These are phyloP conservation scores for Craspedostauros australis DNA, from an alignment of 108 stramenopile genomes.

Conservation along the genomic window DNA sequence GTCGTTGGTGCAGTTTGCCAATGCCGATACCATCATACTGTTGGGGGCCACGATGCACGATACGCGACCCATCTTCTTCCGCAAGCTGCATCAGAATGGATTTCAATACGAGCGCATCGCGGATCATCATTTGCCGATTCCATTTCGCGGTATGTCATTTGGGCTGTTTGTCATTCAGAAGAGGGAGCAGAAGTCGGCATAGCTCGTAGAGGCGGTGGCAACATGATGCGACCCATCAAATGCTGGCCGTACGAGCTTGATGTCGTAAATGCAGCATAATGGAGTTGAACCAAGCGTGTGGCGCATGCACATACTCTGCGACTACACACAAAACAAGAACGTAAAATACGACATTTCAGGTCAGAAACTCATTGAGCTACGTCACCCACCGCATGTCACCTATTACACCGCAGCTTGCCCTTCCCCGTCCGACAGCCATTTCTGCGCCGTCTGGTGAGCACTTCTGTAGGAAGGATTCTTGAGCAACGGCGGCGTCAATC, in stretches of 20 bases:
- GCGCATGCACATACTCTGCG: neutral
- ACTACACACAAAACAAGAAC: neutral
- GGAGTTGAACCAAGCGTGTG: neutral
- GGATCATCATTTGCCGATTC: constrained; percentile 47
- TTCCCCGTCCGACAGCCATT: constrained; percentile 6
- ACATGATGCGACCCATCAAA: too few relatives aligned
- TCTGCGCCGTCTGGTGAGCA: neutral
- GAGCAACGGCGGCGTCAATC: neutral
- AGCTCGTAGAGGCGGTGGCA: too few relatives aligned
- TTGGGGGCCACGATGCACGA: constrained; percentile 82
- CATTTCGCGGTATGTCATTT: constrained; percentile 59
- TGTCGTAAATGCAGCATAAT: neutral
- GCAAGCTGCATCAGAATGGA: constrained; percentile 37
- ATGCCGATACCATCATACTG: constrained; percentile 43
- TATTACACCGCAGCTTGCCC: neutral
- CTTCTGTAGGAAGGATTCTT: neutral
- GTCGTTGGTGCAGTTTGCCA: constrained; percentile 40
- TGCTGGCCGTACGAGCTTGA: constrained; percentile 2
- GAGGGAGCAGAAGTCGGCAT: too few relatives aligned
- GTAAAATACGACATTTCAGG: neutral
- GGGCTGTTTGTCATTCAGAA: constrained; percentile 67
- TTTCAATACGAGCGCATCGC: constrained; percentile 63
- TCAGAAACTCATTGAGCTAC: neutral
- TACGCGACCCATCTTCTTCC: constrained; percentile 71
- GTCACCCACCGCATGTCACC: neutral